Evolutionary conservation across 2,329 filamentous ascomycete species (phyloP).

Genomic region (Fusarium nanum): DNA sequence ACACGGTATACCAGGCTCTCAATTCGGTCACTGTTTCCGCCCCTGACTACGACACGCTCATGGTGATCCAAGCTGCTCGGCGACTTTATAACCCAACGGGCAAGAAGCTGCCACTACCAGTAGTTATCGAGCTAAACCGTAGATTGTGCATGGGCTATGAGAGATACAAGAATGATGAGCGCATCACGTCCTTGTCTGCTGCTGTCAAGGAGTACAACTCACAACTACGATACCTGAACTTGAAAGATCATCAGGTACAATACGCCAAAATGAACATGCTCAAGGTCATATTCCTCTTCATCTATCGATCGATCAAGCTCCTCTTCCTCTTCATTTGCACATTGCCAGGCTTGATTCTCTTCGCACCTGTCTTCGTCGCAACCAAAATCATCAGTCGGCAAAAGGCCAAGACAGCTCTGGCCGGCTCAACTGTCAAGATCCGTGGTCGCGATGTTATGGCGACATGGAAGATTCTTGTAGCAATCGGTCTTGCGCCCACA

Average conservation of each 20-base stretch:
- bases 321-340: conserved; percentile 81
- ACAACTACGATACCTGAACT: conserved; percentile 83
- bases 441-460: conserved; percentile 90
- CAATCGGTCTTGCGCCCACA: conserved; percentile 82
- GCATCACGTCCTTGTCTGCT: conserved; percentile 79
- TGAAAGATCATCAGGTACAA: conserved; percentile 94
- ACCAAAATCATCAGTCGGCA: conserved; percentile 84
- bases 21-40: conserved; percentile 90
- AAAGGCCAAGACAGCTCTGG: conserved; percentile 86
- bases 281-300: conserved; percentile 78
- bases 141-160: conserved; percentile 91
- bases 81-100: conserved; percentile 94
- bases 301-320: conserved; percentile 85
- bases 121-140: conserved; percentile 93
- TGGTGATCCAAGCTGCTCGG: conserved; percentile 94
- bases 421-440: conserved; percentile 88
- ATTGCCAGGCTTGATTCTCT: conserved; percentile 86
- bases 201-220: conserved; percentile 88
- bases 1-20: conserved; percentile 86
- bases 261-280: conserved; percentile 86
- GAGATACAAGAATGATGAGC: conserved; percentile 89
- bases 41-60: conserved; percentile 94
- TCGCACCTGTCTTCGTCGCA: conserved; percentile 87
- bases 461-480: conserved; percentile 93
- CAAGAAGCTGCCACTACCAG: conserved; percentile 90